Base-by-base conservation (phyloP, 441 rosid genomes). In the Dalechampia spathulata region DNA sequence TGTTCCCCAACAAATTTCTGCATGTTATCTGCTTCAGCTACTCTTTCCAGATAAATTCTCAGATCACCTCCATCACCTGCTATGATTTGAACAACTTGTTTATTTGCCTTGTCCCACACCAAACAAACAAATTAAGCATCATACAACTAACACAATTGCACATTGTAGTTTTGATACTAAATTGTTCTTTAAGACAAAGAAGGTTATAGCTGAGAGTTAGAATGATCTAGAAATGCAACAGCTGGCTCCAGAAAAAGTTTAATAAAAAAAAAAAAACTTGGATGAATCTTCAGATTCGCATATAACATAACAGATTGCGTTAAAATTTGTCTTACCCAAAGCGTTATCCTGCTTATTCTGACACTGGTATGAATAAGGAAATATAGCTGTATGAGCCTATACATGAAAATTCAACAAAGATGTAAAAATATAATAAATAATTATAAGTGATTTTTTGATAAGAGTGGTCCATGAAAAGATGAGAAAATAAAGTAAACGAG, bases 321-420 rank as follows among this genome's bases (percentile, higher is more conserved):
- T 11, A 39, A 27, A 43, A 10, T 34, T 21, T 28, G 19, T 52
- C 65, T 73, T 72, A 92, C 96, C 95, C 74, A 92, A 71, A 7
- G 83, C 73, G 58, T 71, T 52, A 56, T 88, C 97, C 13, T 54
- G 48, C 52, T 26, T 52, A 64, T 78, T 56, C 49, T 53, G 70
- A 70, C 71, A 81, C 41, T 49, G 73, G 86, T 75, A 93, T 5
- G 97, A 62, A 48, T 64, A 61, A 47, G 99, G 99, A 69, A 85
- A 85, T 67, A 93, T 75, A 30, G 90, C 89, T 64, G 85, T 87
- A 62, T 82, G 49, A 2, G 67, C 89, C 96, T 92, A 62, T 19
- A 68, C 60, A 40, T 58, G 49, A 53, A 28, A 19, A 27, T 58
- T 47, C 48, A 59, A 56, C 46, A 59, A 1, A 8, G 12, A 21